Evolutionary conservation across 2,329 filamentous ascomycete species (phyloP), one percentile per base, ranked within the genome.

Genomic region (Penicillium sp.): DNA sequence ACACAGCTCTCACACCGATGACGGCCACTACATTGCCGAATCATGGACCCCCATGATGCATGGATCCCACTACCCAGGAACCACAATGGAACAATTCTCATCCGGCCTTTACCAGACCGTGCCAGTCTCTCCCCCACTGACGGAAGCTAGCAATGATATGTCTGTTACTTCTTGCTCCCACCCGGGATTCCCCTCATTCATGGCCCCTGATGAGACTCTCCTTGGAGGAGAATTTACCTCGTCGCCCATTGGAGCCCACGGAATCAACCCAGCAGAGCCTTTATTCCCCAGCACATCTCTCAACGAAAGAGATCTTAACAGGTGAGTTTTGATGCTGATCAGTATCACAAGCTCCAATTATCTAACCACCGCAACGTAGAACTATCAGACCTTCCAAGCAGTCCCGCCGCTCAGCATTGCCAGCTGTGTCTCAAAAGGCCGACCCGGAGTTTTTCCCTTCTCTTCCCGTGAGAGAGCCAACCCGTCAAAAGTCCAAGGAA

Each of bases 71-170:
- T 71, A 71, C 64, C 66, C 70, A 47, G 65, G 68, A 63, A 67
- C 71, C 43, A 59, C 67, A 32, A 59, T 74, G 61, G 72, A 72
- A 40, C 72, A 74, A 39, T 66, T 71, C 43, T 64, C 67, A 31
- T 65, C 71, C 27, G 66, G 64, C 56, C 58, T 73, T 52, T 74
- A 74, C 57, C 68, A 69, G 57, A 63, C 71, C n/a, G 65, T 71
- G 22, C 74, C 75, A 18, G 72, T 75, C 51, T 76, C 74, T 51
- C 75, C 75, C 46, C 74, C 75, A 29, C 59, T 76, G 62, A 76
- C 73, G 14, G 75, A 77, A 57, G 69, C 70, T 36, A 74, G 71
- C 59, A 71, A 75, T 70, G 73, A 75, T 58, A 59, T 74, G 53
- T 71, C 73, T 59, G 68, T 74, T 52, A 71, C 72, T 56, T 75